Conservation (phyloP, 768 basidiomycete species). For the Suillus sp. region DNA sequence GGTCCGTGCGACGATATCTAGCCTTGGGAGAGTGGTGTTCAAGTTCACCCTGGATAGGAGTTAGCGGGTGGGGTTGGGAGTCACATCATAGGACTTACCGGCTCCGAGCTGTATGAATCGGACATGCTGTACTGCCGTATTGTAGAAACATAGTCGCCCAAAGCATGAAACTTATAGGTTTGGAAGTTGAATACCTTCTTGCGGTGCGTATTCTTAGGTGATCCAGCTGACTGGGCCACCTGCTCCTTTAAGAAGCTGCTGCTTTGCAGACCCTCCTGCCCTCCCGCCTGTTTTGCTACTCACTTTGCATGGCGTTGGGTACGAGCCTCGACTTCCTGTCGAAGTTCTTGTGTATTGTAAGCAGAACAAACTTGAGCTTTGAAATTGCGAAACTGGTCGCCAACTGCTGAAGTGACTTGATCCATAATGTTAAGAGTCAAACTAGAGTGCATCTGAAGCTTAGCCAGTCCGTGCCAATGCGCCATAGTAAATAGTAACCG, state of each 20-base stretch:
- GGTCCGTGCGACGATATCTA: background rate
- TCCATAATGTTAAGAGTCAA: background rate
- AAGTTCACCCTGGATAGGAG: conserved; percentile 16
- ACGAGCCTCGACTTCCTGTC: background rate
- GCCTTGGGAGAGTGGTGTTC: conserved; percentile 15
- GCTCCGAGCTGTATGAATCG: conserved; percentile 38
- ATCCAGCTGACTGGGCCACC: no score
- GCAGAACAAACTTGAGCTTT: background rate
- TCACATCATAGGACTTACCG: conserved; percentile 13
- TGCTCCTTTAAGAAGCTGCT: no score
- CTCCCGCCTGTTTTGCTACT: conserved; percentile 14
- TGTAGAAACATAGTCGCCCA: conserved; percentile 22
- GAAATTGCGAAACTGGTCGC: background rate
- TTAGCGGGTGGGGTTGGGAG: no score
- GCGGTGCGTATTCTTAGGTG: no score
- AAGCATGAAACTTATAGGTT: conserved; percentile 29
- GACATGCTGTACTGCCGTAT: conserved; percentile 33
- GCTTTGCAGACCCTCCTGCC: no score
- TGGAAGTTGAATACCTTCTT: conserved; percentile 20
- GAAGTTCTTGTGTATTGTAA: background rate
- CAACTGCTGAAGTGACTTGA: background rate
- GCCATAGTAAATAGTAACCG: conserved; percentile 12
- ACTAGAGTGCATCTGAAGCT: background rate
- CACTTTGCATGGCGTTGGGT: background rate
- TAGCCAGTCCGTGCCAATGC: conserved; percentile 20